A percentile compares a stretch with the other conserved stretches of the same genome.
These are phyloP conservation scores for Hyaloscypha bicolor DNA, from an alignment of 495 filamentous ascomycete genomes.

Conservation along the genomic window DNA sequence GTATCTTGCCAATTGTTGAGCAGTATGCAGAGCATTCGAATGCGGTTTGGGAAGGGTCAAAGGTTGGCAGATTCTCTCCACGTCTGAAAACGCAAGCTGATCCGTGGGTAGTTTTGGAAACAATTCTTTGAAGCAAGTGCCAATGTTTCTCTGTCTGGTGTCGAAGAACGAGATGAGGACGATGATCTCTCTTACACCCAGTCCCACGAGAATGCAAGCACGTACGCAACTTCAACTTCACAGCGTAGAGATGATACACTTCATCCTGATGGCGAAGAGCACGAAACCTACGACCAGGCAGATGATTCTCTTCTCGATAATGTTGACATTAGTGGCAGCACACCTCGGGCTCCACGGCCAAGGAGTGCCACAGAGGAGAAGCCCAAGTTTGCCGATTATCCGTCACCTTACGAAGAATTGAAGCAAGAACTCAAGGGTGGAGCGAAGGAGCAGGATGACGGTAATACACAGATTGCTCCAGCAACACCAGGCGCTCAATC, in stretches of 20 bases:
- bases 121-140: slow-evolving; percentile 98
- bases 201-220: slow-evolving; percentile 38
- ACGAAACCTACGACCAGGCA: slow-evolving; percentile 36
- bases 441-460: slow-evolving; percentile 40
- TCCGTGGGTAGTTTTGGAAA: slow-evolving; percentile 84
- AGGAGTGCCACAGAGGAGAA: slow-evolving; percentile 40
- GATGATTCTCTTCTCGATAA: slow-evolving; percentile 58
- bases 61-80: slow-evolving; percentile 52
- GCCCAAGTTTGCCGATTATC: slow-evolving; percentile 59
- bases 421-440: slow-evolving; percentile 56
- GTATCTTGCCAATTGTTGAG: slow-evolving; percentile 92
- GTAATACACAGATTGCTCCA: slow-evolving; percentile 44
- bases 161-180: slow-evolving; percentile 70
- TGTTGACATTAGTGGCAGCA: slow-evolving; percentile 54
- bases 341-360: slow-evolving; percentile 50
- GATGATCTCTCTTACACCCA: slow-evolving; percentile 45
- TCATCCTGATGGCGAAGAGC: slow-evolving; percentile 32
- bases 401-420: slow-evolving; percentile 67
- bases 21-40: slow-evolving; percentile 93
- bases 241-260: slow-evolving; percentile 36
- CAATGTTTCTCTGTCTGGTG: slow-evolving; percentile 95
- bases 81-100: slow-evolving; percentile 12
- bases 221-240: slow-evolving; percentile 36
- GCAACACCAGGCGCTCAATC: slow-evolving; percentile 40
- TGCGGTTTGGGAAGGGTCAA: slow-evolving; percentile 95